Base-by-base conservation (phyloP, 2,329 filamentous ascomycete genomes). In the Polychaeton citri region DNA sequence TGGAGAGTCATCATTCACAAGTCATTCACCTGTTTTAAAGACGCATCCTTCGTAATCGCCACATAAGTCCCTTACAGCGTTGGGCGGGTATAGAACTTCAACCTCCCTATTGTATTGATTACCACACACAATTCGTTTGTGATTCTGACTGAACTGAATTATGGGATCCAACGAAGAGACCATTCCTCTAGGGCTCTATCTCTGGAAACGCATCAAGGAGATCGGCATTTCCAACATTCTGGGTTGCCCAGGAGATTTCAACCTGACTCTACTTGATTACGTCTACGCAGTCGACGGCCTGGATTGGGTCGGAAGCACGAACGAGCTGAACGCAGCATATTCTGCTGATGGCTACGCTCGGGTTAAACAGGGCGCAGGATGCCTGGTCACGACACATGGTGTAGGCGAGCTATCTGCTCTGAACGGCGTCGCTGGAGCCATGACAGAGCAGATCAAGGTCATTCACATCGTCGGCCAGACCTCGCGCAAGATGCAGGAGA, bases 291-390 rank as follows among this genome's bases (percentile, higher is more conserved):
- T 61, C 7, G 36, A 53, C 16, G 59, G 58, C 2, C 46, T 66
- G 7, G 46, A 55, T 31, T 64, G 60, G 56, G 63, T 69, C 8
- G 70, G 71, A 40, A 74, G 69, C 41, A 61, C 64, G 36, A 76
- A 75, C 44, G 72, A 76, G 50, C 62, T 76, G 33, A 74, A 74
- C 42, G 67, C 68, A 3, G 69, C 61, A 2, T 74, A 74, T 40
- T 69, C 70, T 0, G 68, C 69, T 2, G 72, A 76, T 42, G 72
- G 69, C 2, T 76, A 76, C 43, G 64, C 68, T 3, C 58, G 72
- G 9, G 61, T 72, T 39, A 72, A 71, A 42, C 66, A 67, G 5
- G 53, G 68, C 5, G 59, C 61, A 3, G 63, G 62, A 6, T 60
- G 59, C 35, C 47, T 74, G 6, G 57, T 76, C 20, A 77, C 74